These are phyloP conservation scores for Firmiana major DNA, from an alignment of 345 rosid genomes.

Conservation along the genomic window DNA sequence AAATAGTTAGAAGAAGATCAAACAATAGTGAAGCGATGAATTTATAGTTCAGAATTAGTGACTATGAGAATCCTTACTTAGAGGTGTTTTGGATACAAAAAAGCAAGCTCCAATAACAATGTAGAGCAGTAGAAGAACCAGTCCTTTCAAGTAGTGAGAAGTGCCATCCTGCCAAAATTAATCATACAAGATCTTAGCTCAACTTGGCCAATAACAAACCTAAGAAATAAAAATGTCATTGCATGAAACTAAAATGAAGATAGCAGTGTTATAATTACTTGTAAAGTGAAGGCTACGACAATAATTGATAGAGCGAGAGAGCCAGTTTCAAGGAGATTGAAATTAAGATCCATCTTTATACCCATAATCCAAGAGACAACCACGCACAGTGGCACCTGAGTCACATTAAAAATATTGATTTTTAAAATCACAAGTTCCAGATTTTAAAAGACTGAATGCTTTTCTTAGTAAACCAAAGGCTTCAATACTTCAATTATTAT, in stretches of 20 bases:
- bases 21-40: background rate
- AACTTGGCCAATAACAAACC: background rate
- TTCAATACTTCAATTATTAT: background rate
- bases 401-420: background rate
- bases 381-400: conserved; percentile 70
- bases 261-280: conserved; percentile 28
- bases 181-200: background rate
- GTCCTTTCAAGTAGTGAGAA: conserved; percentile 88
- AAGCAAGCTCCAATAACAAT: conserved; percentile 74
- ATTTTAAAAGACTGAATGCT: background rate
- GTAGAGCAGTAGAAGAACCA: conserved; percentile 64
- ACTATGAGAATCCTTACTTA: conserved; percentile 30
- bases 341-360: conserved; percentile 78
- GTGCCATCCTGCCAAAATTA: conserved; percentile 66
- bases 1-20: background rate
- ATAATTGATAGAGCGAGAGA: conserved; percentile 66
- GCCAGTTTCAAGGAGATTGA: conserved; percentile 80
- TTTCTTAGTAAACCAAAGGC: background rate
- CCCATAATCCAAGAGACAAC: conserved; percentile 74
- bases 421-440: background rate
- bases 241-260: background rate
- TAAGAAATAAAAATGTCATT: background rate
- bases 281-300: conserved; percentile 72
- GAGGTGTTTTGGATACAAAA: conserved; percentile 49
- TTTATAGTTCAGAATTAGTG: background rate